Percentiles rank a stretch among this genome's conserved stretches.
These are phyloP conservation scores for Mycena indigotica DNA, from an alignment of 768 basidiomycete genomes.

Conservation along the genomic window DNA sequence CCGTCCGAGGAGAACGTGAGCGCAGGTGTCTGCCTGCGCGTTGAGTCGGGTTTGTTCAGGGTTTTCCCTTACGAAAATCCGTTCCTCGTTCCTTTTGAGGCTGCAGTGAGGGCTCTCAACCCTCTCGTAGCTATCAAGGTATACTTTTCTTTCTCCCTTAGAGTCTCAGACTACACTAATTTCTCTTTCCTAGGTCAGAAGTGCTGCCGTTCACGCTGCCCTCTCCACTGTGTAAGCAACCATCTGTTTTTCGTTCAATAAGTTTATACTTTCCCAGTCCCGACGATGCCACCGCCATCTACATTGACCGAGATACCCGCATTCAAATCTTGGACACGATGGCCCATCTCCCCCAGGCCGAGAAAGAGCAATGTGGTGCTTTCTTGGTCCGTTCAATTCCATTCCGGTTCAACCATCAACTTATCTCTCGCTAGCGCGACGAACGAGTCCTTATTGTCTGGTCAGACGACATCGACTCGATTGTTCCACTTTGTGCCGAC, in stretches of 20 bases:
- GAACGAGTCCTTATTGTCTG: conserved; percentile 83
- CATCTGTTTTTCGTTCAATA: not conserved
- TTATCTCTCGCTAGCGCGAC: conserved; percentile 56
- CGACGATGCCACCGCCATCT: conserved; percentile 62
- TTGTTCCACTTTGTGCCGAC: conserved; percentile 72
- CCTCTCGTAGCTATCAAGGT: conserved; percentile 82
- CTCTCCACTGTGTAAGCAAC: conserved; percentile 62
- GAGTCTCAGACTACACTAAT: not conserved
- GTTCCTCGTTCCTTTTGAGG: conserved; percentile 81
- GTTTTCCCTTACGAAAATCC: conserved; percentile 86
- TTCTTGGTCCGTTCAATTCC: conserved; percentile 62
- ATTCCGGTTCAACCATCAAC: conserved; percentile 4
- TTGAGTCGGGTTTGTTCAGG: conserved; percentile 69
- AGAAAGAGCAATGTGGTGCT: conserved; percentile 90
- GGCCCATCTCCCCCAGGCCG: conserved; percentile 65
- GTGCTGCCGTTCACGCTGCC: conserved; percentile 79
- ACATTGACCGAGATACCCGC: conserved; percentile 77
- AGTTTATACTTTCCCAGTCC: conserved; percentile 39
- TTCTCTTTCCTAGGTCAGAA: conserved; percentile 43
- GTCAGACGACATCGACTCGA: conserved; percentile 80
- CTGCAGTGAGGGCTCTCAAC: conserved; percentile 72
- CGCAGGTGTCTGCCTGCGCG: conserved; percentile 75
- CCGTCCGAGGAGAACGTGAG: conserved; percentile 81
- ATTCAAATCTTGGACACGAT: conserved; percentile 85
- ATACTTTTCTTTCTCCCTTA: not conserved